These are phyloP conservation scores for Aspergillus coremiiformis DNA, from an alignment of 495 filamentous ascomycete genomes.

Conservation along the genomic window DNA sequence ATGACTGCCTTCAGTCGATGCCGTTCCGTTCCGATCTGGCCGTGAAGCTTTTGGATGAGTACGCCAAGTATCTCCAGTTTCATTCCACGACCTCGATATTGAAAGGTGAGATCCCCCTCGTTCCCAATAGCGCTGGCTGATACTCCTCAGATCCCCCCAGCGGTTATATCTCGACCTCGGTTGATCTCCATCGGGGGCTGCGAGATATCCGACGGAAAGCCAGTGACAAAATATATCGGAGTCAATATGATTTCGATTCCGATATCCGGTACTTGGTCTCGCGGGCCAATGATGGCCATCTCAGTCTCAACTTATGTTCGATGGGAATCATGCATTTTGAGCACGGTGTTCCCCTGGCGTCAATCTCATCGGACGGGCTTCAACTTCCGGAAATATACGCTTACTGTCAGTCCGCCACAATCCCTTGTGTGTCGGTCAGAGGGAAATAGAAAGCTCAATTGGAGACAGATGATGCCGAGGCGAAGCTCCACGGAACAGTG, in stretches of 20 bases:
- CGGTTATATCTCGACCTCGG: too few species aligned
- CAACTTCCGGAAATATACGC: slow-evolving; percentile 30
- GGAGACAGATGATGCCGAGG: neutral
- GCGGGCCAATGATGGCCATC: slow-evolving; percentile 45
- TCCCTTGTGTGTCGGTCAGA: too few species aligned
- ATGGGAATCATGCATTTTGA: slow-evolving; percentile 20
- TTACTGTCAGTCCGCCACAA: slow-evolving; percentile 16
- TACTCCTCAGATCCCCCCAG: slow-evolving; percentile 17
- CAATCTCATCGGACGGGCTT: slow-evolving; percentile 33
- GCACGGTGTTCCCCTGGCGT: slow-evolving; percentile 22
- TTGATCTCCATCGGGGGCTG: slow-evolving; percentile 42
- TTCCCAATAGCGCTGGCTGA: slow-evolving; percentile 45
- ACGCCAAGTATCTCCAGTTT: slow-evolving; percentile 49
- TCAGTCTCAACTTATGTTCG: slow-evolving; percentile 26
- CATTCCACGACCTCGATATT: slow-evolving; percentile 50
- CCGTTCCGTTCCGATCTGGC: slow-evolving; percentile 49
- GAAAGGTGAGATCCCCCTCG: slow-evolving; percentile 42
- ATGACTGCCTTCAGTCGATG: slow-evolving; percentile 47
- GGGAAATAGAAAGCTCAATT: slow-evolving; percentile 1
- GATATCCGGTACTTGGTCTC: slow-evolving; percentile 32
- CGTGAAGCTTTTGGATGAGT: slow-evolving; percentile 44
- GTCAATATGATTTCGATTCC: slow-evolving; percentile 46
- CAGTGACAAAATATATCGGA: slow-evolving; percentile 26
- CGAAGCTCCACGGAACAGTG: too few species aligned
- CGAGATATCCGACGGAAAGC: slow-evolving; percentile 36